These are phyloP conservation scores for Apophysomyces ossiformis DNA, from an alignment of 371 early-diverging fungal genomes.

Conservation along the genomic window DNA sequence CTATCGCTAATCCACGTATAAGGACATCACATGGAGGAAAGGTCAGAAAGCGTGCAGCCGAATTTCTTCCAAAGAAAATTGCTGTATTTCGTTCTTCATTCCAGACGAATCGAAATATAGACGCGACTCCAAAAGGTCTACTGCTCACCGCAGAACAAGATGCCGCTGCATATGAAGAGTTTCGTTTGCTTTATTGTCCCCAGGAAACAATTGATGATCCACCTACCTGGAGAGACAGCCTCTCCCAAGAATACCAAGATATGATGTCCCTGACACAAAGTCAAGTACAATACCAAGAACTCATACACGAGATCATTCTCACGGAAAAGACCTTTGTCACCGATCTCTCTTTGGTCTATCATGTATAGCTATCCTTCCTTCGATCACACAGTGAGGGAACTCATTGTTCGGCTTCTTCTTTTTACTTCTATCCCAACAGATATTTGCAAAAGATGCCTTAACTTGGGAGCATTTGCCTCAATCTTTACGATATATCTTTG, in stretches of 20 bases:
- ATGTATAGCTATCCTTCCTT: slow-evolving; percentile 38
- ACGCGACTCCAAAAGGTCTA: background rate
- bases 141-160: slow-evolving; percentile 2
- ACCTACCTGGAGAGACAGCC: slow-evolving; percentile 30
- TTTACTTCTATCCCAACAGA: slow-evolving; percentile 28
- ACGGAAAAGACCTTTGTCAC: slow-evolving; percentile 68
- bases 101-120: background rate
- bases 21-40: background rate
- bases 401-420: background rate
- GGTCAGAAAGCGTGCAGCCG: slow-evolving; percentile 2
- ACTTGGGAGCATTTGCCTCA: slow-evolving; percentile 51
- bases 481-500: slow-evolving; percentile 57
- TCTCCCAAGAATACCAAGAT: slow-evolving; percentile 3
- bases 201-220: background rate
- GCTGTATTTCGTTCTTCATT: slow-evolving; percentile 7
- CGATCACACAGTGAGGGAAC: background rate
- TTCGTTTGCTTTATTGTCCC: background rate
- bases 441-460: slow-evolving; percentile 54
- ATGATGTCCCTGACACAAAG: slow-evolving; percentile 20
- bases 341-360: slow-evolving; percentile 62
- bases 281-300: slow-evolving; percentile 62
- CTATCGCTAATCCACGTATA: background rate
- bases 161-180: slow-evolving; percentile 3
- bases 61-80: slow-evolving; percentile 2
- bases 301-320: slow-evolving; percentile 65